Conservation (phyloP, 306 rosid genomes). For the Castanea crenata region DNA sequence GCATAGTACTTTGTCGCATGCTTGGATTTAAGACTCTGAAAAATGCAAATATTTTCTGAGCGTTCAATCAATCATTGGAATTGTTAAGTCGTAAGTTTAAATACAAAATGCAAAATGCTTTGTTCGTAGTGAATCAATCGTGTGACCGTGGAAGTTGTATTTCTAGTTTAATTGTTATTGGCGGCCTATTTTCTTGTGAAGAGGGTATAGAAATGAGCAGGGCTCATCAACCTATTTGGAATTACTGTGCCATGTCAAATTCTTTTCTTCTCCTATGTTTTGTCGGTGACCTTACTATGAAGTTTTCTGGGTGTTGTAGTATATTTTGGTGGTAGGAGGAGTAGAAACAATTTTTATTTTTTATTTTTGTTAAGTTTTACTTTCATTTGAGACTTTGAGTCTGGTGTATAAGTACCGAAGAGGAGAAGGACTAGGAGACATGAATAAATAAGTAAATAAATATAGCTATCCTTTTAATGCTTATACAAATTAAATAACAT, state of each 20-base stretch:
- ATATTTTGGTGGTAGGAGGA: background rate
- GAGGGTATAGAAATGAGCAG: background rate
- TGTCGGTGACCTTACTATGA: background rate
- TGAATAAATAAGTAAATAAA: no score
- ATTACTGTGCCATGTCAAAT: background rate
- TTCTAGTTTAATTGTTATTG: background rate
- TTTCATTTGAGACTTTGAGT: background rate
- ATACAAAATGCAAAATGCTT: background rate
- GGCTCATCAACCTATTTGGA: background rate
- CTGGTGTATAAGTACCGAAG: background rate
- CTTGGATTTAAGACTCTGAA: slow-evolving; percentile 1
- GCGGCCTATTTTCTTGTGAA: background rate
- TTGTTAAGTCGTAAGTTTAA: background rate
- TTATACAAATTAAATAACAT: no score
- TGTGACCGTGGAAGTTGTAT: slow-evolving; percentile 1
- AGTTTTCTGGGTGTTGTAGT: background rate
- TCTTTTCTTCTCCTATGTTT: background rate
- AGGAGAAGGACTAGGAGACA: background rate
- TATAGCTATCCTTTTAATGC: no score
- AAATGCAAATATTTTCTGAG: slow-evolving; percentile 9
- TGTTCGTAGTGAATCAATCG: background rate
- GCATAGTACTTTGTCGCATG: background rate
- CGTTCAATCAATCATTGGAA: background rate
- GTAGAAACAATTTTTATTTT: background rate
- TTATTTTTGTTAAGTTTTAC: no score